Evolutionary conservation across 208 protist species (phyloP), one percentile per base, ranked within the genome.

Genomic region (Strigomonas culicis): DNA sequence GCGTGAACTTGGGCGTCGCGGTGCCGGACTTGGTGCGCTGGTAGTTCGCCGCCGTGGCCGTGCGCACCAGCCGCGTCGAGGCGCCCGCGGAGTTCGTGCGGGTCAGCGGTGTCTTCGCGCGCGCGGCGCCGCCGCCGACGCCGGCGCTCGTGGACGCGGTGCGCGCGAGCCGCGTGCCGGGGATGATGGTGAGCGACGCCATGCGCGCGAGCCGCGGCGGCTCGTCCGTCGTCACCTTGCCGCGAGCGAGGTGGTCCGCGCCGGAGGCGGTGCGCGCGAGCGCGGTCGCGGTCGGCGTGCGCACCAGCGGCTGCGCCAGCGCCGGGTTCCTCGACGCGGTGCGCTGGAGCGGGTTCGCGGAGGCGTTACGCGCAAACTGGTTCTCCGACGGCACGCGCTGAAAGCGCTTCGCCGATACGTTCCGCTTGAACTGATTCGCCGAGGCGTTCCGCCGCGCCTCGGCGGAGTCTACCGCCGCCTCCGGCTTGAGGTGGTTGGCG

Each of bases 191-290:
- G 34, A 57, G 44, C 19, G 63, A 67, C 32, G 43, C 31, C 46
- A 43, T 68, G 19, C 51, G 59, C 19, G 22, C 59, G 4, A 67
- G 34, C 10, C 64, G 70, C 25, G 43, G 58, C 2, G 59, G 64
- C 1, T 19, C 32, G 34, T 70, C 70, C 21, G 32, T n/a, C 17
- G 21, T 58, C 4, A 36, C 30, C 52, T 21, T 31, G 22, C 19
- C 36, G 34, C 43, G 21, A 1, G 59, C 3, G 41, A 92, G 19
- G 36, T 91, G 84, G 65, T 94, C 74, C 11, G 43, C 59, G 75
- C 81, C 82, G 2, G 74, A 87, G 21, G 88, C 94, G 24, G 97
- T 96, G 32, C 94, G 94, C 0, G 95, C 86, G 82, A 96, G 99
- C 59, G 99, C 74, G 82, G 99, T 97, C 22, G 99, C 96, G 11